Evolutionary conservation across 2,329 filamentous ascomycete genomes (phyloP), one percentile per base, ranked within the genome.

Genomic region (Tolypocladium ovalisporum): DNA sequence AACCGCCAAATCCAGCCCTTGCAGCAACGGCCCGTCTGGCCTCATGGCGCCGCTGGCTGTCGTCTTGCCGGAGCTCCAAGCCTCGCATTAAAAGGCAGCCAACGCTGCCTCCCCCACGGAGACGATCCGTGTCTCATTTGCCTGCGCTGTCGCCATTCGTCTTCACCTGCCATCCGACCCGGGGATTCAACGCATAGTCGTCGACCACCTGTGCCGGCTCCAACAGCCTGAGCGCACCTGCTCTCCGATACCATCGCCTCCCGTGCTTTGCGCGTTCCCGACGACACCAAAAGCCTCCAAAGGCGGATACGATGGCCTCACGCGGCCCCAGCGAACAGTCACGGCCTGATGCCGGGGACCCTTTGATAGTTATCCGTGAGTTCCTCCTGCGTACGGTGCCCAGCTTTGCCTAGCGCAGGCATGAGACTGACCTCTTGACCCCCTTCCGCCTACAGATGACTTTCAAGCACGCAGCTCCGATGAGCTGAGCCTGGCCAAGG

Each of bases 401-500:
- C 47, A 15, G 15, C 47, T 22, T 22, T 6, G 27, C 2, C 9
- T 5, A 10, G 34, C 22, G 9, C 47, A 34, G 29, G 19, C 29
- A 34, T 22, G 47, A 34, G 17, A 22, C 47, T 51, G 47, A 51
- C 47, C 19, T 2, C 47, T 7, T 22, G 19, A 7, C 29, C 19
- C 47, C 34, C 27, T 51, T 53, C 22, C 29, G 19, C 52, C 34
- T 17, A 32, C 58, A 96, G 90, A 99, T 75, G 91, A 97, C 74
- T 97, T 99, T 71, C 79, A 86, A 64, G 92, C 93, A 58, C 86
- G 94, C 64, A 95, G 91, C 72, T 88, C 89, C 58, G 94, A 99
- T 74, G 94, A 99, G 78, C 80, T 99, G 68, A 95, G 85, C 65
- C 79, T 99, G 63, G 79, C 84, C 57, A 95, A 95, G 68, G 92